Base-by-base conservation (phyloP, 805 yeast species). In the Zygoascus tannicola region DNA sequence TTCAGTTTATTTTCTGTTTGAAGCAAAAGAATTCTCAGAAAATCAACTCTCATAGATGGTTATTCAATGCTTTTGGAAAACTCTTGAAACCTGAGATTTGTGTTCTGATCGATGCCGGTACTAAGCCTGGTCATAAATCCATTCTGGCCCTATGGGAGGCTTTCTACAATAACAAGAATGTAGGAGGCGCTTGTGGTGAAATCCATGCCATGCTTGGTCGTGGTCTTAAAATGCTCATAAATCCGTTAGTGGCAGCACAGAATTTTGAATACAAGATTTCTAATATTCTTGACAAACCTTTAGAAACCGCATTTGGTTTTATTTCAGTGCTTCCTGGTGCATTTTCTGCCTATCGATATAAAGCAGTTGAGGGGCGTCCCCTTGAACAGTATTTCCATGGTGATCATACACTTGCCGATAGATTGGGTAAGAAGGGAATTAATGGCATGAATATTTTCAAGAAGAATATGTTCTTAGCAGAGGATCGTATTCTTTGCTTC, bases 111-210 rank as follows among this genome's bases (percentile, higher is more conserved):
- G 84, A 78, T 56, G 80, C 81, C 19, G 84, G 84, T 43, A 78
- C 84, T 14, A 75, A 74, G 53, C 84, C 84, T 2, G 66, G 74
- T 1, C 70, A 73, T 20, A 74, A 73, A 50, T 70, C 83, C 3
- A 63, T 78, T 45, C 70, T 73, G 46, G 71, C 76, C 49, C 65
- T 78, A 43, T 78, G 84, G 84, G 73, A 75, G 50, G 80, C 76
- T 40, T 78, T 78, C 50, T 75, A 76, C 57, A 64, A 67, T 46
- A 75, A 78, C 54, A 69, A 71, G 7, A 69, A 69, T 45, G 78
- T 78, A 22, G 84, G 83, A n/a, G 98, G 98, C 33, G 94, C 97
- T 1, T 90, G 98, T 75, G 98, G 98, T 44, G 97, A 92, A 60
- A 90, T 92, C 64, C 81, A 78, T 51, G 94, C 92, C 0, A 79